These are phyloP conservation scores for Cryptococcus sp. DNA, from an alignment of 1,284 basidiomycete species.

Conservation along the genomic window DNA sequence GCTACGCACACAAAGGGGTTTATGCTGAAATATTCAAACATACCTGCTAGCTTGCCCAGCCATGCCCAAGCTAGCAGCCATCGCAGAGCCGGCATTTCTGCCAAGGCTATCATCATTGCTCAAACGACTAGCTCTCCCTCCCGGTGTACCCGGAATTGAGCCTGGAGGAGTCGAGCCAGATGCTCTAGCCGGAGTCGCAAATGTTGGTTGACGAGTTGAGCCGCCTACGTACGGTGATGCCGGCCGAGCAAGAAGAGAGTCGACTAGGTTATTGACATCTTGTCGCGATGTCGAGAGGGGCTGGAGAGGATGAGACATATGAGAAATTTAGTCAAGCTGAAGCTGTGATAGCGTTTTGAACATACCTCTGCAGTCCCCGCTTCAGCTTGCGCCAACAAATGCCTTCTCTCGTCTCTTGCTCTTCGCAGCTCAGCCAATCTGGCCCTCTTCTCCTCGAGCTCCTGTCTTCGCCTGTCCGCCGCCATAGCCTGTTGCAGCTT, in stretches of 20 bases:
- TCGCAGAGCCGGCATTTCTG: conserved; percentile 33
- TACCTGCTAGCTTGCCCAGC: conserved; percentile 21
- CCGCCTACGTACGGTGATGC: conserved; percentile 19
- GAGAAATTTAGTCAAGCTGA: neutral
- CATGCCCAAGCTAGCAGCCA: conserved; percentile 57
- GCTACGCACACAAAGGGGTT: neutral
- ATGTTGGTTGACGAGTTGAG: conserved; percentile 7
- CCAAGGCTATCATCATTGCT: conserved; percentile 46
- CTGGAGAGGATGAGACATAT: conserved; percentile 10
- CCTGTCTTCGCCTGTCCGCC: conserved; percentile 62
- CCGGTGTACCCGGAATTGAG: conserved; percentile 71
- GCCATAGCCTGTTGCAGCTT: conserved; percentile 4
- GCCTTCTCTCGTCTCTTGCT: conserved; percentile 48
- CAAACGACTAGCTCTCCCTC: conserved; percentile 45
- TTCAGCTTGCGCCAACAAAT: conserved; percentile 35
- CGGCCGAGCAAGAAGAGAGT: conserved; percentile 57
- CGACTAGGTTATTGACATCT: conserved; percentile 71
- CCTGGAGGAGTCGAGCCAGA: conserved; percentile 38
- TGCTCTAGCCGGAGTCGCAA: neutral
- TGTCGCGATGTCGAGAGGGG: conserved; percentile 40
- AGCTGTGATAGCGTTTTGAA: neutral
- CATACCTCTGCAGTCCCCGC: conserved; percentile 18
- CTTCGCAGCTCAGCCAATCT: conserved; percentile 71
- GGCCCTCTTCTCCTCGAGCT: conserved; percentile 87
- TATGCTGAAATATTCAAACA: too few relatives aligned